Evolutionary conservation across 2,329 filamentous ascomycete genomes (phyloP).

Genomic region (Penicillium polonicum): DNA sequence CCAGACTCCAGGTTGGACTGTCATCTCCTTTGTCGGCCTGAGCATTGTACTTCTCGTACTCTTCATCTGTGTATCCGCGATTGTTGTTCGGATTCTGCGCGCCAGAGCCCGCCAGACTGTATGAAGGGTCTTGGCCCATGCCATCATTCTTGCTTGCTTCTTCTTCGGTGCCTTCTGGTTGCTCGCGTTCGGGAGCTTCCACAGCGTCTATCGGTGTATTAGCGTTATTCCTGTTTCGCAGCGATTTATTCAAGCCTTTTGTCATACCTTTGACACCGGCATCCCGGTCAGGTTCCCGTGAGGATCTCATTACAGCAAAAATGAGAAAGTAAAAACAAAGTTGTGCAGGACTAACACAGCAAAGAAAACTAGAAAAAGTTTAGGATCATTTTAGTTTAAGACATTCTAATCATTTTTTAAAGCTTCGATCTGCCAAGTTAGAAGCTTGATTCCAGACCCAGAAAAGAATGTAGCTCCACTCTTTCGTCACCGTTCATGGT

Average conservation of each 20-base stretch:
- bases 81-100: slow-evolving; percentile 10
- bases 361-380: background rate
- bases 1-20: slow-evolving; percentile 50
- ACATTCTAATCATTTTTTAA: background rate
- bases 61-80: background rate
- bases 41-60: slow-evolving; percentile 43
- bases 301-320: background rate
- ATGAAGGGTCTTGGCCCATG: slow-evolving; percentile 12
- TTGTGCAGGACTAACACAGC: too few relatives aligned
- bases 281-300: background rate
- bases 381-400: too few relatives aligned
- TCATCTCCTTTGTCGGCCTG: slow-evolving; percentile 50
- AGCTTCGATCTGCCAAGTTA: background rate
- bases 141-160: slow-evolving; percentile 12
- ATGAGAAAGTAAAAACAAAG: background rate
- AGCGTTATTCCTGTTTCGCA: background rate
- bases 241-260: background rate
- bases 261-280: background rate
- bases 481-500: slow-evolving; percentile 3
- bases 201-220: background rate
- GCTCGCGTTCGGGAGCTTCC: slow-evolving; percentile 1
- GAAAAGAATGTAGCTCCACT: background rate
- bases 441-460: background rate
- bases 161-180: slow-evolving; percentile 11
- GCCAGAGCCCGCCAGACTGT: slow-evolving; percentile 14